A percentile compares a stretch with the other conserved stretches of the same genome.
Evolutionary conservation across 306 rosid species (phyloP).

Genomic region (Trifolium fragiferum): DNA sequence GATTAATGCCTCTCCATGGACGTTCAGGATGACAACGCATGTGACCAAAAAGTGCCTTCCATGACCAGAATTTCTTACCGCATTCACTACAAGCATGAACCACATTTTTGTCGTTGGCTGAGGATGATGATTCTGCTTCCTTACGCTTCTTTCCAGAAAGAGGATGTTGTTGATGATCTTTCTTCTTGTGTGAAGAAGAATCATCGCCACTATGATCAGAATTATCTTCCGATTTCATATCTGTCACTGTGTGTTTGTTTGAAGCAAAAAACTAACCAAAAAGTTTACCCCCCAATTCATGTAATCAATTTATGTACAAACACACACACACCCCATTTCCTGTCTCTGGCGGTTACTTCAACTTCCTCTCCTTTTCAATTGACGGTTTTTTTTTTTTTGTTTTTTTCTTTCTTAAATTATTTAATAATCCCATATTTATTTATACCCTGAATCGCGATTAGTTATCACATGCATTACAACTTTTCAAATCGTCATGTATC

Average conservation of each 20-base stretch:
- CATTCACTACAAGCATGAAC: constrained; percentile 73
- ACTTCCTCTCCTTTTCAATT: constrained; percentile 6
- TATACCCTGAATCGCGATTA: no score
- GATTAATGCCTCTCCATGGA: constrained; percentile 82
- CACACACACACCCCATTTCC: background rate
- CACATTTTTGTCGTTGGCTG: constrained; percentile 18
- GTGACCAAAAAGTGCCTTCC: constrained; percentile 89
- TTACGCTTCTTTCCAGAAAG: background rate
- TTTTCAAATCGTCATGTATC: no score
- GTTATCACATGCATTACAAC: no score
- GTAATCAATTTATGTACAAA: background rate
- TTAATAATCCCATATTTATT: background rate
- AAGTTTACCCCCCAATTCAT: background rate
- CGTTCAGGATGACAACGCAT: constrained; percentile 98
- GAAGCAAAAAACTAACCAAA: background rate
- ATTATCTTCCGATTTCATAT: background rate
- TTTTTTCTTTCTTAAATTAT: background rate
- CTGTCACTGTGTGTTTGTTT: no score
- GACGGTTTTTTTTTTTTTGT: background rate
- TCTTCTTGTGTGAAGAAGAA: background rate
- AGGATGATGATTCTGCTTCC: background rate
- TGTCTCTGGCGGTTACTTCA: constrained; percentile 5
- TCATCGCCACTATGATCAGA: background rate
- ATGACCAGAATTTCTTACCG: constrained; percentile 76
- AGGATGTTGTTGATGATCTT: background rate